These are phyloP conservation scores for Cryptomeria japonica DNA, from an alignment of 75 land plant genomes.

Conservation along the genomic window DNA sequence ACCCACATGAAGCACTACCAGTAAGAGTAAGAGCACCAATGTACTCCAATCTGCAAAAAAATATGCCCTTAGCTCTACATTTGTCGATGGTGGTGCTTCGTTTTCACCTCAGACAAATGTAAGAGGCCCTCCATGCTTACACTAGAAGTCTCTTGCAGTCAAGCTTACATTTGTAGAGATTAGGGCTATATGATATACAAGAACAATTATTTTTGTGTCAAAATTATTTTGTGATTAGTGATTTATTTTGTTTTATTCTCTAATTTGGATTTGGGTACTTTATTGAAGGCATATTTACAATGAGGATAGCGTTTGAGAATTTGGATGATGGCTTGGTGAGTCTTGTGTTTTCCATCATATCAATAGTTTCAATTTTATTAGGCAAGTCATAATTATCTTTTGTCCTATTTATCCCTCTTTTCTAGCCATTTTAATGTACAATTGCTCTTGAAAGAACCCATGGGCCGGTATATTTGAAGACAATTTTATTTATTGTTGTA, in stretches of 20 bases:
- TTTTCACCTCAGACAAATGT: conserved; percentile 29
- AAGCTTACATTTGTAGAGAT: conserved; percentile 87
- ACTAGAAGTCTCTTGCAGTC: conserved; percentile 71
- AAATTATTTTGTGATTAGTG: background rate
- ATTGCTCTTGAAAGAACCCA: no score
- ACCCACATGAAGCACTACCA: background rate
- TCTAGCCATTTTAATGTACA: no score
- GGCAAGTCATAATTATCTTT: no score
- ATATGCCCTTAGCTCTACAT: conserved; percentile 60
- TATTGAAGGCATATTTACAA: conserved; percentile 85
- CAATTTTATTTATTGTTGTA: no score
- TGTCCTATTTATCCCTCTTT: no score
- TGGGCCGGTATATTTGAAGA: no score
- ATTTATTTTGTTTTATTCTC: background rate
- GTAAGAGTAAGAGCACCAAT: background rate
- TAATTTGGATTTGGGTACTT: background rate
- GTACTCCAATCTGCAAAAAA: conserved; percentile 16
- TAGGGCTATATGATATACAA: conserved; percentile 60
- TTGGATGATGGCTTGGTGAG: conserved; percentile 79
- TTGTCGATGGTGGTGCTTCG: conserved; percentile 44
- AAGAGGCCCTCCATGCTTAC: conserved; percentile 31
- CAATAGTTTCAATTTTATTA: background rate
- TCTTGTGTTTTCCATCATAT: background rate
- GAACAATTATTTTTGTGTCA: background rate
- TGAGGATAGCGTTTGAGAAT: conserved; percentile 86